Conservation (phyloP, 2,329 filamentous ascomycete genomes). For the Xylaria sp. region DNA sequence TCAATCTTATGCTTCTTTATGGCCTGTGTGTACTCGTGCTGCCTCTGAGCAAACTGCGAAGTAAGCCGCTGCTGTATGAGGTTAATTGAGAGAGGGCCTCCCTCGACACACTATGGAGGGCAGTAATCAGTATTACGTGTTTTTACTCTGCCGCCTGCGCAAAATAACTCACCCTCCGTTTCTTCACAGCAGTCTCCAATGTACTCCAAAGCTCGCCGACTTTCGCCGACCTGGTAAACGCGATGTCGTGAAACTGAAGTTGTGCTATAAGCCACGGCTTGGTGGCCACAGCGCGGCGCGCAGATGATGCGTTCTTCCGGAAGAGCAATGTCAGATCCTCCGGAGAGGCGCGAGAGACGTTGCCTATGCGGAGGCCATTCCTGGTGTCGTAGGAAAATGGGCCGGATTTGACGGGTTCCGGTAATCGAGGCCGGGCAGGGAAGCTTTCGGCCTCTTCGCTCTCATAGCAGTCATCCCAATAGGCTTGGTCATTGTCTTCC, state of each 20-base stretch:
- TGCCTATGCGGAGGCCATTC: slow-evolving; percentile 1
- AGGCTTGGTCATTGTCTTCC: slow-evolving; percentile 1
- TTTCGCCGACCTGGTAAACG: slow-evolving; percentile 5
- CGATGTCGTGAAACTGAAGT: slow-evolving; percentile 16
- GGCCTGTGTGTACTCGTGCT: neutral
- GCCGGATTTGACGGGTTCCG: slow-evolving; percentile 4
- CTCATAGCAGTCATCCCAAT: neutral
- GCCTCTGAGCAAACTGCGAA: neutral
- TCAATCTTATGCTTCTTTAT: slow-evolving; percentile 16
- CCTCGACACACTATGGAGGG: slow-evolving; percentile 14
- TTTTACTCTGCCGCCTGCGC: neutral
- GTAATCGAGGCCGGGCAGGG: slow-evolving; percentile 6
- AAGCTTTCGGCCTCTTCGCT: slow-evolving; percentile 1
- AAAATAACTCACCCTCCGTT: slow-evolving; percentile 7
- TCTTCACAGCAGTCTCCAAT: slow-evolving; percentile 11
- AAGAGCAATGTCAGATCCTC: slow-evolving; percentile 5
- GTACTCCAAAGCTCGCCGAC: slow-evolving; percentile 8
- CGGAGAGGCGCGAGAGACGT: slow-evolving; percentile 3
- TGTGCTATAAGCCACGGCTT: slow-evolving; percentile 21
- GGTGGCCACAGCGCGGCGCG: slow-evolving; percentile 6
- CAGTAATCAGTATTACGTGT: neutral
- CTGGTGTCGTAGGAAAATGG: slow-evolving; percentile 13
- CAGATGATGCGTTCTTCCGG: slow-evolving; percentile 13
- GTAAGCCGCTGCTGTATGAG: neutral
- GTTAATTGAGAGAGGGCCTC: slow-evolving; percentile 10